These are phyloP conservation scores for Camellia sinensis DNA, from an alignment of 148 eudicot species.

Conservation along the genomic window DNA sequence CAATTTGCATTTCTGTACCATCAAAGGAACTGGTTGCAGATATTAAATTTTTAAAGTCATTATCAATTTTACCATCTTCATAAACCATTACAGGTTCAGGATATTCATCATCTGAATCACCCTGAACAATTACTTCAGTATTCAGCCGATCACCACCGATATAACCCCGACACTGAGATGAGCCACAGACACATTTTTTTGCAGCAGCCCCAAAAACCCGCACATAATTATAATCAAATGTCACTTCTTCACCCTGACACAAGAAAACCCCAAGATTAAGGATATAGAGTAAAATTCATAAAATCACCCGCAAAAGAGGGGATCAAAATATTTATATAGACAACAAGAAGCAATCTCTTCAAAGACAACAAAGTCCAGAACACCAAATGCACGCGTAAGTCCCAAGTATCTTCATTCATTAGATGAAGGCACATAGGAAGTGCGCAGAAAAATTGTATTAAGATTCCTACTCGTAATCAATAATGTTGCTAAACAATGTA, in stretches of 20 bases:
- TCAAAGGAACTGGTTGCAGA: conserved; percentile 25
- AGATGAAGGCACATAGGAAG: too few species aligned
- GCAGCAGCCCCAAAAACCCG: conserved; percentile 99
- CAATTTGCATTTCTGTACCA: conserved; percentile 24
- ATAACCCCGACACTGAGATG: conserved; percentile 78
- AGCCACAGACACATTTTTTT: conserved; percentile 89
- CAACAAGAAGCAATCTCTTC: background rate
- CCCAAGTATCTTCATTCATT: background rate
- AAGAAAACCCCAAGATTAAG: conserved; percentile 10
- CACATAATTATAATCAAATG: conserved; percentile 91
- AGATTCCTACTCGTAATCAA: too few species aligned
- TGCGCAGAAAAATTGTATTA: too few species aligned
- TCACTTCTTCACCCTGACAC: conserved; percentile 85
- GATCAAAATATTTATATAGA: background rate
- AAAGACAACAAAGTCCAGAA: too few species aligned
- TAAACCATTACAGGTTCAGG: conserved; percentile 65
- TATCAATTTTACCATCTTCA: conserved; percentile 50
- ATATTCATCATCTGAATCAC: conserved; percentile 86
- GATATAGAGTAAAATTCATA: background rate
- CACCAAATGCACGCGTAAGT: background rate
- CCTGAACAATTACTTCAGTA: conserved; percentile 67
- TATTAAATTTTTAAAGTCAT: conserved; percentile 26
- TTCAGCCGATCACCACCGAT: conserved; percentile 80
- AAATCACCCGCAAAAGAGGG: background rate
- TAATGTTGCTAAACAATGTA: too few species aligned